Conservation (phyloP, 2,329 filamentous ascomycete genomes). For the Colletotrichum neosansevieriae region DNA sequence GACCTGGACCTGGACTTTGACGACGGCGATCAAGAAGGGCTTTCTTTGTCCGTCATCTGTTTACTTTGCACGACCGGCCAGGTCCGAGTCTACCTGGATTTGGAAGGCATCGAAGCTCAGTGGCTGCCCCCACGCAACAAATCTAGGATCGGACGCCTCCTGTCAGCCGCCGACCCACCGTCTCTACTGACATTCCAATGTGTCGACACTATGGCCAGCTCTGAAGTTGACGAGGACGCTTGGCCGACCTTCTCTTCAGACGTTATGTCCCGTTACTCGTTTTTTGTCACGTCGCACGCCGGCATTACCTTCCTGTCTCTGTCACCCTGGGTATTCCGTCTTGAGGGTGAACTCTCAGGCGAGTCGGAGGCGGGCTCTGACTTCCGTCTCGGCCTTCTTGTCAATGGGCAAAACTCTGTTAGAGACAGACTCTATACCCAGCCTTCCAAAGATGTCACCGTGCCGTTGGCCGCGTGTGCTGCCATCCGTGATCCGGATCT, state of each 20-base stretch:
- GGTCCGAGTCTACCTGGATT: conserved; percentile 71
- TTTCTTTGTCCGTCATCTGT: conserved; percentile 71
- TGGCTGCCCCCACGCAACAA: conserved; percentile 72
- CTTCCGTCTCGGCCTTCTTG: conserved; percentile 71
- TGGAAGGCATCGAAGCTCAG: conserved; percentile 73
- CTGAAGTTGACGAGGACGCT: conserved; percentile 66
- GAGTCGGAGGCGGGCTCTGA: conserved; percentile 70
- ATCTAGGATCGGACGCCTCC: conserved; percentile 56
- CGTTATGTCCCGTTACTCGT: conserved; percentile 71
- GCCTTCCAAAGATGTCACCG: conserved; percentile 57
- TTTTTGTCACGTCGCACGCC: conserved; percentile 72
- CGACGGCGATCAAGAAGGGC: conserved; percentile 67
- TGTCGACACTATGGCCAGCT: conserved; percentile 68
- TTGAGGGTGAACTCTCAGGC: conserved; percentile 70
- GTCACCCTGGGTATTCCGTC: conserved; percentile 71
- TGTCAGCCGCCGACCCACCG: conserved; percentile 54
- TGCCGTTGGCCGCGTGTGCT: conserved; percentile 66
- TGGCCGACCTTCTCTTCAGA: conserved; percentile 75
- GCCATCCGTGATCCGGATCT: conserved; percentile 71
- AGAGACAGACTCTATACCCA: conserved; percentile 70
- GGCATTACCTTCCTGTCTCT: conserved; percentile 72
- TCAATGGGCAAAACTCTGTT: conserved; percentile 67
- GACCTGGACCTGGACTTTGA: conserved; percentile 71
- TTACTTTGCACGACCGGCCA: conserved; percentile 71
- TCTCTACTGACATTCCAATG: conserved; percentile 72